Evolutionary conservation across 139 green algal genomes (phyloP).

Genomic region (Chlamydomonas sphaeroides): DNA sequence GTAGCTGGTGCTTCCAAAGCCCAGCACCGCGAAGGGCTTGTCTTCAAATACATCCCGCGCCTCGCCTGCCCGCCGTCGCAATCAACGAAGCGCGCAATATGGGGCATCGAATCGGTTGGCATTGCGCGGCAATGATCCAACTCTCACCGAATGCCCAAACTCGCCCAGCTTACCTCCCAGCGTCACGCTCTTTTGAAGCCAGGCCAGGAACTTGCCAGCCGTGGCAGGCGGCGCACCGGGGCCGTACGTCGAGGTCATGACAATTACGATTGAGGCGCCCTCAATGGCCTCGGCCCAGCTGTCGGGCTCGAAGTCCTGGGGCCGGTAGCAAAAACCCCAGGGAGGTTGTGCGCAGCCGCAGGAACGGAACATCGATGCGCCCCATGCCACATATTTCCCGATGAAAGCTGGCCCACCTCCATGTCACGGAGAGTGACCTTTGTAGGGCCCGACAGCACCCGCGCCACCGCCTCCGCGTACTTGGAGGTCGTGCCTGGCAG

Average conservation of each 20-base stretch:
- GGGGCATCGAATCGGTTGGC: too few relatives aligned
- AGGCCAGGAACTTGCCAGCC: constrained; percentile 37
- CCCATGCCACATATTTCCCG: too few relatives aligned
- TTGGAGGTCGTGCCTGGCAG: constrained; percentile 6
- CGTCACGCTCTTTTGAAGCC: background rate
- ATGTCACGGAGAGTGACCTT: background rate
- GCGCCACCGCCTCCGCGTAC: background rate
- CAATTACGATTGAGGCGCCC: background rate
- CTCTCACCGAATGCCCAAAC: too few relatives aligned
- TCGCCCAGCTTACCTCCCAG: background rate
- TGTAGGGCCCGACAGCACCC: background rate
- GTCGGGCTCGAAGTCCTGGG: constrained; percentile 16
- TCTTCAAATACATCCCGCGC: background rate
- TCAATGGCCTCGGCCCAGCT: background rate
- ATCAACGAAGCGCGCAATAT: too few relatives aligned
- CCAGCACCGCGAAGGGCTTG: constrained; percentile 46
- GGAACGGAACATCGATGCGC: too few relatives aligned
- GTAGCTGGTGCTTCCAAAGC: constrained; percentile 51
- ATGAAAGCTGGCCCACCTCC: too few relatives aligned
- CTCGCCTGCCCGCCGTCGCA: too few relatives aligned
- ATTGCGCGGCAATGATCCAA: too few relatives aligned
- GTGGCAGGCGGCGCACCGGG: constrained; percentile 22
- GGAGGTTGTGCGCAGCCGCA: too few relatives aligned
- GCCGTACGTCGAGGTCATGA: constrained; percentile 36
- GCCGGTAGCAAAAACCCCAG: too few relatives aligned